Base-by-base conservation (phyloP, 1,139 yeast genomes). In the Zygoascus hellenicus region DNA sequence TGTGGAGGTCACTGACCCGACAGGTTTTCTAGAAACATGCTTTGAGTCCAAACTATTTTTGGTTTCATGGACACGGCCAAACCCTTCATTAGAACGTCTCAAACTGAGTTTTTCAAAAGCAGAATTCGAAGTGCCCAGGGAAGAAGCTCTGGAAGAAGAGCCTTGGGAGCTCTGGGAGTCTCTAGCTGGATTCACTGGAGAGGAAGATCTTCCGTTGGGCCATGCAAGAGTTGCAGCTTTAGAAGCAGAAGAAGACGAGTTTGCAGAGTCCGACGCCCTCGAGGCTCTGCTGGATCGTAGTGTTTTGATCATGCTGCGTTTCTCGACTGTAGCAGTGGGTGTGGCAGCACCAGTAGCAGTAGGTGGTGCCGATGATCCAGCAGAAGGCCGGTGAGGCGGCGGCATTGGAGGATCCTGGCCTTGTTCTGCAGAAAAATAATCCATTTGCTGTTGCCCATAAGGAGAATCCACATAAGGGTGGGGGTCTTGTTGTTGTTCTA, bases 201-300 rank as follows among this genome's bases (percentile, higher is more conserved):
- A 34, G 5, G 42, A 39, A 10, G 19, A n/a, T 9, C 43, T 30
- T 9, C 52, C 49, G 13, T 40, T 48, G 7, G 51, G 37, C 63
- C 63, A 59, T 6, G 62, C 63, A 31, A 56, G 39, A 5, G 57
- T 48, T 2, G 62, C 63, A 7, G 63, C 61, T 33, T 51, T 50
- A 4, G 55, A 48, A 7, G 63, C 58, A 4, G 53, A 46, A 7
- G 57, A 50, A 5, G 47, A 54, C n/a, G 43, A 31, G 10, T 36
- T 19, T 13, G 38, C 5, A 11, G 29, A n/a, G 46, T 52, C 45
- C 5, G 36, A 13, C 45, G 52, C 43, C 46, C 51, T 41, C 32
- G 47, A 32, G 32, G 51, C 39, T 46, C 52, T 58, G n/a, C 54
- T 54, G 4, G 56, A 47, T 26, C 63, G 51, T 42, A 59, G 41